A percentile compares a stretch with the other conserved stretches of the same genome.
These are phyloP conservation scores for Neoboletus subvelutipes DNA, from an alignment of 768 basidiomycete genomes.

Conservation along the genomic window DNA sequence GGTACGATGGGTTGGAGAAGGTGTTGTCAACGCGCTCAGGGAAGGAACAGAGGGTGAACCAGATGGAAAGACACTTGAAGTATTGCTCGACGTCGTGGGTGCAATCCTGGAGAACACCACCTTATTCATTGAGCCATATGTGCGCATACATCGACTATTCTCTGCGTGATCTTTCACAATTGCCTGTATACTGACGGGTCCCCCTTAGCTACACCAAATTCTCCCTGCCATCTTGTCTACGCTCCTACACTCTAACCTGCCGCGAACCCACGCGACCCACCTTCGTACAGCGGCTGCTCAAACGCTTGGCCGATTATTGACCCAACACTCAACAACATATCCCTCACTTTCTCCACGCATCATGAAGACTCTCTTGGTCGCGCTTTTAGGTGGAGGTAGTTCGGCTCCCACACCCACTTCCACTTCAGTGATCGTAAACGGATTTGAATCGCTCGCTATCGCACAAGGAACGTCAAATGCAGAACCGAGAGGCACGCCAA, in stretches of 20 bases:
- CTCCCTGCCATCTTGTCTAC: constrained; percentile 90
- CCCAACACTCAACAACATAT: constrained; percentile 84
- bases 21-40: constrained; percentile 64
- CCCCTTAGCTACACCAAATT: constrained; percentile 86
- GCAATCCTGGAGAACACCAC: constrained; percentile 85
- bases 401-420: constrained; percentile 10
- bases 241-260: constrained; percentile 84
- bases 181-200: not conserved
- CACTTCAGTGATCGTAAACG: constrained; percentile 21
- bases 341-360: constrained; percentile 85
- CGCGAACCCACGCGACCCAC: constrained; percentile 59
- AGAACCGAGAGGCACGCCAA: constrained; percentile 40
- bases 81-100: constrained; percentile 80
- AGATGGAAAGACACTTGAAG: constrained; percentile 73
- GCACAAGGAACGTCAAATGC: constrained; percentile 36
- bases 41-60: constrained; percentile 53
- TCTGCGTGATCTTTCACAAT: not conserved
- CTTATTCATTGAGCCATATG: constrained; percentile 95
- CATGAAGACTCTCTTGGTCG: constrained; percentile 90
- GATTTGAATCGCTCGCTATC: constrained; percentile 28
- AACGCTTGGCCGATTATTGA: constrained; percentile 78
- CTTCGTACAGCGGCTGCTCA: constrained; percentile 82
- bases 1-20: constrained; percentile 92
- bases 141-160: constrained; percentile 42
- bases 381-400: constrained; percentile 53